These are phyloP conservation scores for Suillus variegatus DNA, from an alignment of 768 basidiomycete species.

Conservation along the genomic window DNA sequence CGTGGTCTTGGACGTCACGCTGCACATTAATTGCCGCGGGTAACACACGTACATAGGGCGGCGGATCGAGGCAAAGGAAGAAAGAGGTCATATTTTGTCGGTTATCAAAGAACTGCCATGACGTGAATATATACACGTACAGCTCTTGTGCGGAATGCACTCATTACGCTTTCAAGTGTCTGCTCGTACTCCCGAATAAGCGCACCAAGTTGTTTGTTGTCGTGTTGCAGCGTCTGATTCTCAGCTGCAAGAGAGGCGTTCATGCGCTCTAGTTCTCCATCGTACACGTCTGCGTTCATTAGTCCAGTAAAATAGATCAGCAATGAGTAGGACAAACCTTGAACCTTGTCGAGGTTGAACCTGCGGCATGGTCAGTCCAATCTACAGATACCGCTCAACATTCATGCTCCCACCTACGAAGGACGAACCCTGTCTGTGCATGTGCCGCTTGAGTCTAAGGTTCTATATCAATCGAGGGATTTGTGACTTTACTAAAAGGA, in stretches of 20 bases:
- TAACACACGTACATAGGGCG: slow-evolving; percentile 1
- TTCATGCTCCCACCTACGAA: slow-evolving; percentile 64
- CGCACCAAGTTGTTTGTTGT: slow-evolving; percentile 92
- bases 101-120: not conserved
- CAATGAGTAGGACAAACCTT: slow-evolving; percentile 50
- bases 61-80: not conserved
- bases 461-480: slow-evolving; percentile 5
- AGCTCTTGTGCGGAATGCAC: slow-evolving; percentile 84
- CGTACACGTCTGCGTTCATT: slow-evolving; percentile 72
- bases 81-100: not conserved
- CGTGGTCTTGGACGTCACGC: slow-evolving; percentile 93
- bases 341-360: slow-evolving; percentile 86
- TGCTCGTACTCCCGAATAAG: slow-evolving; percentile 97
- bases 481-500: not conserved
- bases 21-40: slow-evolving; percentile 30
- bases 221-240: slow-evolving; percentile 83
- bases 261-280: slow-evolving; percentile 88
- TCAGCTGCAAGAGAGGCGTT: slow-evolving; percentile 76
- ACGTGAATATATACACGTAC: slow-evolving; percentile 50
- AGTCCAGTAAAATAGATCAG: not conserved
- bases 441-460: slow-evolving; percentile 82
- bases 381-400: not conserved
- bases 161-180: slow-evolving; percentile 94
- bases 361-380: slow-evolving; percentile 33
- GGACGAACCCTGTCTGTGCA: slow-evolving; percentile 88